Base-by-base conservation (phyloP, 78 protist genomes). In the Cavenderia fasciculata region DNA sequence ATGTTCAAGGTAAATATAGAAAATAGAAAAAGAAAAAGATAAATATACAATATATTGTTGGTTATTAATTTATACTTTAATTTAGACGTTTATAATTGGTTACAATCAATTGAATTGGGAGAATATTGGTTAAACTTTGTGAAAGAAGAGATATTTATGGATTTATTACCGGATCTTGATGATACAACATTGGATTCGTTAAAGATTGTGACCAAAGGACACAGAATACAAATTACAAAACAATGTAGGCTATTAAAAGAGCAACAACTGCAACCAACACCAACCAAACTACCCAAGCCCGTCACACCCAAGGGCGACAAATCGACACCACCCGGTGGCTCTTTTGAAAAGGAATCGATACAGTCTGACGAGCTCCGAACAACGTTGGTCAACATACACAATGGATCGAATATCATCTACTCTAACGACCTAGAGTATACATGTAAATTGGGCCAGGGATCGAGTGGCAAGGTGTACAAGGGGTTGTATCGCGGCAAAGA, bases 141-240 rank as follows among this genome's bases (percentile, higher is more conserved):
- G 34, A 72, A 77, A 16, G 93, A 87, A 46, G 93, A 87, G 59
- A 71, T 77, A 33, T 87, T 75, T 69, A 56, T 87, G 76, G 93
- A 87, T 34, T 16, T 56, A 16, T 41, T 87, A 25, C 71, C 63
- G 27, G 85, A 75, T 34, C 40, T 77, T 0, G 93, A 77, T 74
- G 86, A 73, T 16, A 71, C 65, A 36, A 68, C 62, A 25, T 51
- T 75, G 12, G 78, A 77, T 36, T 46, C 69, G 12, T 16, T 87
- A 16, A 74, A 51, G 23, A 82, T 82, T 23, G 54, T 69, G 31
- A 49, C 23, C 21, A 82, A 61, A 31, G 90, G 90, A 18, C 76
- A 82, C 56, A 44, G 77, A 31, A n/a, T 82, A 43, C 65, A 68
- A 51, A 82, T 82, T 27, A 41, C 56, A 18, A 82, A 71, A 43